Evolutionary conservation across 2,329 filamentous ascomycete species (phyloP), one percentile per base, ranked within the genome.

Genomic region (Epichloe bromicola): DNA sequence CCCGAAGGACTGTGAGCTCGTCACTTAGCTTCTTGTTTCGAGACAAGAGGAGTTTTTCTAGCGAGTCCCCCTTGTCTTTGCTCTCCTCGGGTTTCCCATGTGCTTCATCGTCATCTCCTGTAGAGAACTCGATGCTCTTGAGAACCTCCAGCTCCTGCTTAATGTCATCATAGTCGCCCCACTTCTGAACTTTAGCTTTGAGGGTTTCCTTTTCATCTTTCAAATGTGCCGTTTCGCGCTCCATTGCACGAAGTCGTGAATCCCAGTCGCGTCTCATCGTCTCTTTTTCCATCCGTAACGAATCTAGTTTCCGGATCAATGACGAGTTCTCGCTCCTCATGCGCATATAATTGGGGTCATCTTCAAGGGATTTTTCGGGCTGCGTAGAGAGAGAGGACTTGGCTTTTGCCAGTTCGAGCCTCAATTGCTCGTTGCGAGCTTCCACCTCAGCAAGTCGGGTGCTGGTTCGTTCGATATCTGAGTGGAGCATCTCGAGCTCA

Each of bases 21-120:
- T 96, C 90, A 59, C 85, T 85, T 38, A 98, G 75, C 70, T 97
- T 98, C 72, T 97, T 98, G 73, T 98, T 98, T 44, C 93, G 82
- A 10, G 88, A 85, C 49, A 98, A 73, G 5, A 98, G 74, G 30
- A 98, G 79, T 68, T 95, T 90, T 67, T 98, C 93, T 10, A 98
- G 70, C 1, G 85, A 89, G 59, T 95, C 88, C 42, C 85, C 82
- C 62, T 81, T 82, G 5, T 56, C 57, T 34, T 60, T 55, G 41
- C 60, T 58, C 5, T 64, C 60, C 26, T 73, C 70, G 2, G 66
- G 57, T 30, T 66, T 58, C 15, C 72, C 73, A 33, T 68, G 62
- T 8, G 74, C 70, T 2, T 85, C 82, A 45, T 90, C 86, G 54
- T 94, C 89, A 55, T 91, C 86, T 7, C 88, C 90, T 0, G 88